Conservation (phyloP, 805 yeast species). For the Dipodascus geniculatus region DNA sequence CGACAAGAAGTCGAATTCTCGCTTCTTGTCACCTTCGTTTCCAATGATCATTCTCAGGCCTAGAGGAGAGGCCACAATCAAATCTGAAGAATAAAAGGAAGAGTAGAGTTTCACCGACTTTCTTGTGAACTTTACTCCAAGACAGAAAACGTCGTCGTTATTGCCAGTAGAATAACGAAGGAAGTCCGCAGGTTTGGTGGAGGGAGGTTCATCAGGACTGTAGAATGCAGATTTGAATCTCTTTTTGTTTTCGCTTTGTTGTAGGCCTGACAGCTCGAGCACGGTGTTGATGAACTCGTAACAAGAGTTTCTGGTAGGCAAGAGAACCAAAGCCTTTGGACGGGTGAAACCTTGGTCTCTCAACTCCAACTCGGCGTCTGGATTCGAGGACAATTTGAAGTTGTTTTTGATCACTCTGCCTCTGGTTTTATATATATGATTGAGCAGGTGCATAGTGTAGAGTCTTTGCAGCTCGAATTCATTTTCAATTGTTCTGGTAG, state of each 20-base stretch:
- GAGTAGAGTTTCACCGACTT: constrained; percentile 77
- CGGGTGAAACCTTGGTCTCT: constrained; percentile 94
- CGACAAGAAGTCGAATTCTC: constrained; percentile 71
- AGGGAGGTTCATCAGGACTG: constrained; percentile 37
- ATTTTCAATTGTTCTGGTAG: constrained; percentile 40
- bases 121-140: constrained; percentile 86
- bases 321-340: constrained; percentile 70
- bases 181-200: constrained; percentile 73
- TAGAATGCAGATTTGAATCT: constrained; percentile 64
- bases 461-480: constrained; percentile 44
- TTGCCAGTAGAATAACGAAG: constrained; percentile 73
- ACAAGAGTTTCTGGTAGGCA: constrained; percentile 78
- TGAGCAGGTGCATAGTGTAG: constrained; percentile 60
- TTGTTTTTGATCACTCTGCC: constrained; percentile 76
- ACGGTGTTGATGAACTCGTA: constrained; percentile 54
- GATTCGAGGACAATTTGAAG: constrained; percentile 36
- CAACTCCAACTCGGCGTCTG: constrained; percentile 47
- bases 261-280: constrained; percentile 50
- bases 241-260: constrained; percentile 69
- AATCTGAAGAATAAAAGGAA: constrained; percentile 72
- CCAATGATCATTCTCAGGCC: constrained; percentile 76
- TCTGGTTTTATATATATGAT: constrained; percentile 79
- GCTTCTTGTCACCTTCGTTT: constrained; percentile 38
- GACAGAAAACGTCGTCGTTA: constrained; percentile 78
- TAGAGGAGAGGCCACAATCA: constrained; percentile 83